These are phyloP conservation scores for Mucor irregularis DNA, from an alignment of 371 early-diverging fungal genomes.

Conservation along the genomic window DNA sequence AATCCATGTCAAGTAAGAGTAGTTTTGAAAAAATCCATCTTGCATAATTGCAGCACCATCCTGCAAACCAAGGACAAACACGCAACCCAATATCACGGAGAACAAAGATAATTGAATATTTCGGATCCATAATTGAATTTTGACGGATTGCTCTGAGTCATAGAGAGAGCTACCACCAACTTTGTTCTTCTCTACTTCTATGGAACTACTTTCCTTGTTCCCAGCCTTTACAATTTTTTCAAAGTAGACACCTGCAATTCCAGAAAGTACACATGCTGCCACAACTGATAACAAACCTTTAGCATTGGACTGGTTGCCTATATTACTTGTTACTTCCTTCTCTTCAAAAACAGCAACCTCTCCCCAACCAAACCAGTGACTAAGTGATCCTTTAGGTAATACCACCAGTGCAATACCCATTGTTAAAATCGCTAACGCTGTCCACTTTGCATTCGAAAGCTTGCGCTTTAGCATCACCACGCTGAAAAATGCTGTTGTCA, in stretches of 20 bases:
- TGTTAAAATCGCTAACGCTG: constrained; percentile 75
- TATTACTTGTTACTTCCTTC: neutral
- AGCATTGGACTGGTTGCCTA: constrained; percentile 45
- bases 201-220: neutral
- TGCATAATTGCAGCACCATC: constrained; percentile 73
- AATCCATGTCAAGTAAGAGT: constrained; percentile 68
- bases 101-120: constrained; percentile 84
- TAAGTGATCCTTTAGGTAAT: constrained; percentile 39
- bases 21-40: constrained; percentile 85
- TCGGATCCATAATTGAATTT: constrained; percentile 70
- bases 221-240: constrained; percentile 89
- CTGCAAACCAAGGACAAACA: constrained; percentile 60
- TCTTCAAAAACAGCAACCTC: constrained; percentile 5
- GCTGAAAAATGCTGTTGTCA: constrained; percentile 91
- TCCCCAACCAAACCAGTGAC: neutral
- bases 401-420: constrained; percentile 85
- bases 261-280: constrained; percentile 88
- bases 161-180: neutral
- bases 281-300: constrained; percentile 65
- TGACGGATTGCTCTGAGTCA: neutral
- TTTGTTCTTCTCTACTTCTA: constrained; percentile 1
- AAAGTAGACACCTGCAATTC: constrained; percentile 95
- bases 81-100: constrained; percentile 62
- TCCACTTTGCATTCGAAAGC: constrained; percentile 73
- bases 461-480: constrained; percentile 72